Evolutionary conservation across 768 basidiomycete genomes (phyloP), one percentile per base, ranked within the genome.

Genomic region (Lactifluus echinatus): DNA sequence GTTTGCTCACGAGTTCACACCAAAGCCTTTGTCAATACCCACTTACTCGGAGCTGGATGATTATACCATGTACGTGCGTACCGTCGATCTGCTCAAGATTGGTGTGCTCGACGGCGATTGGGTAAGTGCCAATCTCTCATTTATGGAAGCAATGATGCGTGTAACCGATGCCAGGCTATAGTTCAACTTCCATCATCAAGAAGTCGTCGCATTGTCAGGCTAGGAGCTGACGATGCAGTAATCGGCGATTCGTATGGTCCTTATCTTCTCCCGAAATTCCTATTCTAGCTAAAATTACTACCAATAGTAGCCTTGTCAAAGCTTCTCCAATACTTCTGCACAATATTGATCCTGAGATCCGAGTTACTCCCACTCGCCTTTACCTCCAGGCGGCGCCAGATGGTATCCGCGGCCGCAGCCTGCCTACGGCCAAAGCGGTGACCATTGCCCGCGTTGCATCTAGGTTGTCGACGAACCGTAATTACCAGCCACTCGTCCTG

Each of bases 401-500:
- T 63, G 84, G 84, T 14, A 75, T 79, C 10, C 71, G 73, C 5
- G 70, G 73, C 53, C 84, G 84, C 28, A 69, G 76, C 8, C 73
- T 93, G 28, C 90, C 92, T 2, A 79, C 71, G 19, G 93, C 92
- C 7, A 74, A 72, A 52, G 73, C 79, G 1, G 71, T 94, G 21
- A 88, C 86, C 1, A 74, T 96, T 50, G 87, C 90, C 2, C 81
- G 89, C n/a, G 75, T 96, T 7, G 82, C 87, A 0, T 89, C 90
- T 0, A 84, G 89, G 1, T 70, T 83, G 53, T 82, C 88, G 1
- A 81, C 76, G 12, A 79, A 82, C 67, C 80, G 82, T 42, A 67
- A 71, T 31, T 85, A 86, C 65, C 87, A 92, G 65, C 65, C 74
- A 0, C 65, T 80, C 6, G 83, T 86, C 64, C 66, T 90, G 23